phyloP scores from a whole-genome alignment of 2,329 filamentous ascomycete genomes.

The Aciculosporium take region DNA sequence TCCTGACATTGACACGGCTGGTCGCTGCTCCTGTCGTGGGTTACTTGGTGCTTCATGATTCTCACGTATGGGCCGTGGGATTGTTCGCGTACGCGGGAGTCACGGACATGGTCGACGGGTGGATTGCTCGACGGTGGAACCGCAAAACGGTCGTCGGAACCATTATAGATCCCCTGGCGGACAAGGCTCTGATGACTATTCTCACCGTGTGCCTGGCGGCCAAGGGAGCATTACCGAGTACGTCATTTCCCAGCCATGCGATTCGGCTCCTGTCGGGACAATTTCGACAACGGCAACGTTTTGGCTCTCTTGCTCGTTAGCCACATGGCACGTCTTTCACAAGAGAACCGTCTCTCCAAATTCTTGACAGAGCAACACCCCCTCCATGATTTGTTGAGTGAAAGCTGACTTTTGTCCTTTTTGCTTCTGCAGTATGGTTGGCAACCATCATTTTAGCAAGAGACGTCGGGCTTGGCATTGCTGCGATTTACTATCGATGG shows the following conservation, averaged over 20 bases:
- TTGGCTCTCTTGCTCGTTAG: neutral
- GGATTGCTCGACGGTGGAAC: constrained; percentile 78
- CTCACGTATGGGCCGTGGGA: constrained; percentile 62
- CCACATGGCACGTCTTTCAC: too few species aligned
- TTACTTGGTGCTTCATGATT: constrained; percentile 74
- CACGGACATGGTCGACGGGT: constrained; percentile 87
- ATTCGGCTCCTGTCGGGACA: neutral
- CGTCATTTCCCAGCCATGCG: too few species aligned
- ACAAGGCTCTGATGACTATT: constrained; percentile 92
- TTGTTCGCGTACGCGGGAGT: constrained; percentile 88
- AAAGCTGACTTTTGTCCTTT: constrained; percentile 1
- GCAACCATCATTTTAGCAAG: constrained; percentile 82
- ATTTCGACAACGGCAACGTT: neutral
- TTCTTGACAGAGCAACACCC: neutral
- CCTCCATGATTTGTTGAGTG: neutral
- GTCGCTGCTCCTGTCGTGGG: constrained; percentile 72
- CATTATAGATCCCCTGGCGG: constrained; percentile 91
- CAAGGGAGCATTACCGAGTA: constrained; percentile 69
- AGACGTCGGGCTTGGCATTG: constrained; percentile 67
- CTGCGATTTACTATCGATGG: constrained; percentile 91
- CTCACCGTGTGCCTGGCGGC: constrained; percentile 72
- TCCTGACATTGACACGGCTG: constrained; percentile 78
- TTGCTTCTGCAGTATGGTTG: constrained; percentile 51
- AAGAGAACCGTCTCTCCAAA: too few species aligned
- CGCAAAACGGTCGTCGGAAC: constrained; percentile 88